A percentile compares a stretch with the other conserved stretches of the same genome.
Evolutionary conservation across 768 basidiomycete species (phyloP).

Genomic region (Rhizopogon vesiculosus): DNA sequence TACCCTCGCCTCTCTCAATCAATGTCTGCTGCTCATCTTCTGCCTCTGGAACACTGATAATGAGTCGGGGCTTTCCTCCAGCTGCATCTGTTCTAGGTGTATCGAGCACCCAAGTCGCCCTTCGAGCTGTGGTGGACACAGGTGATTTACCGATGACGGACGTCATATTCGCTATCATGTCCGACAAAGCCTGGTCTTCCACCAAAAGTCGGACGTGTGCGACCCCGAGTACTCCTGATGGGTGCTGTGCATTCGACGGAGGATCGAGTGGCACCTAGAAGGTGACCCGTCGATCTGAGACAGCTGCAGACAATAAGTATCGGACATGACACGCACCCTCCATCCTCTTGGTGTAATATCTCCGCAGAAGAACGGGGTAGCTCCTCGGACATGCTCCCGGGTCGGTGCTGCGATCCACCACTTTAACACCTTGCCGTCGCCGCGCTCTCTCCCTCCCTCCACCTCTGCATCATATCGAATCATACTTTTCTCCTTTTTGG

Average conservation of each 20-base stretch:
- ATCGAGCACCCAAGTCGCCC: slow-evolving; percentile 39
- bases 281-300: background rate
- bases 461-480: slow-evolving; percentile 41
- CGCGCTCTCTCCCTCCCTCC: slow-evolving; percentile 49
- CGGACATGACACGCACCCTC: slow-evolving; percentile 39
- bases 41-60: slow-evolving; percentile 31
- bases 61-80: slow-evolving; percentile 21
- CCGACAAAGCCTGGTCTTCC: slow-evolving; percentile 20
- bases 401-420: slow-evolving; percentile 53
- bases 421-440: slow-evolving; percentile 50
- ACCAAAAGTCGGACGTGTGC: slow-evolving; percentile 45
- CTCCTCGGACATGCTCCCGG: slow-evolving; percentile 21
- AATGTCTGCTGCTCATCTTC: slow-evolving; percentile 32
- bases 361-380: slow-evolving; percentile 69
- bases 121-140: slow-evolving; percentile 16
- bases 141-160: slow-evolving; percentile 45
- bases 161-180: slow-evolving; percentile 35
- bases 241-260: slow-evolving; percentile 43
- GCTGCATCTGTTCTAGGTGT: slow-evolving; percentile 20
- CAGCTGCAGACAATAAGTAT: background rate
- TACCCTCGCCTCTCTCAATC: slow-evolving; percentile 26
- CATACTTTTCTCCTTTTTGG: slow-evolving; percentile 31
- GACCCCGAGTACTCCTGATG: slow-evolving; percentile 45
- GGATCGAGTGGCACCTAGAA: slow-evolving; percentile 47
- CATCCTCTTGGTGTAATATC: slow-evolving; percentile 59